phyloP scores from a whole-genome alignment of 1,284 basidiomycete genomes.

The Naganishia sp. region DNA sequence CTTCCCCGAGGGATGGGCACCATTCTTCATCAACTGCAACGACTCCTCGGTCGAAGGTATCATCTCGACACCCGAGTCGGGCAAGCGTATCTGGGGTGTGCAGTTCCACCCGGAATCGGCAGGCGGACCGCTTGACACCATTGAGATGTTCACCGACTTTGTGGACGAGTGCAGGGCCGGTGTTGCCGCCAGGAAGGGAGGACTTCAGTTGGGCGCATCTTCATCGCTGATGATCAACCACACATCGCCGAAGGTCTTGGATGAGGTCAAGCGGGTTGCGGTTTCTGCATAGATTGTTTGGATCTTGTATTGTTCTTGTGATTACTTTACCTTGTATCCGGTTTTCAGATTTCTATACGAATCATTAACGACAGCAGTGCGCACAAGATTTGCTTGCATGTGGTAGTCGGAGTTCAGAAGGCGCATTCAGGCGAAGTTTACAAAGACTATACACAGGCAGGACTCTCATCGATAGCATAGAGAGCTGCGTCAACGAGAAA shows the following conservation, averaged over 20 bases:
- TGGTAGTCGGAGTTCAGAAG: too few relatives aligned
- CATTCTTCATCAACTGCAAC: slow-evolving; percentile 97
- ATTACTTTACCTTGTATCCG: neutral
- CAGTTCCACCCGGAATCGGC: slow-evolving; percentile 96
- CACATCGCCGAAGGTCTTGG: slow-evolving; percentile 21
- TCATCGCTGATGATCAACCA: slow-evolving; percentile 34
- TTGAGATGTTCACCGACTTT: slow-evolving; percentile 95
- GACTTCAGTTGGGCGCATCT: slow-evolving; percentile 10
- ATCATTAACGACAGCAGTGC: neutral
- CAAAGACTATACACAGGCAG: too few relatives aligned
- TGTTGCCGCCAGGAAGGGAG: slow-evolving; percentile 19
- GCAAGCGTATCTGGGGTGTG: slow-evolving; percentile 89
- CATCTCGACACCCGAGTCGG: slow-evolving; percentile 82
- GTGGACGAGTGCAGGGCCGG: slow-evolving; percentile 67
- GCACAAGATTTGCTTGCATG: neutral
- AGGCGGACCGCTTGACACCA: slow-evolving; percentile 88
- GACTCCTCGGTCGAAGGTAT: slow-evolving; percentile 94
- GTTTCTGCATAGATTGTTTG: slow-evolving; percentile 23
- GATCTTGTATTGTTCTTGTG: neutral
- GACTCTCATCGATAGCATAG: too few relatives aligned
- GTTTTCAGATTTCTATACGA: neutral
- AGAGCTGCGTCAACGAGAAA: too few relatives aligned
- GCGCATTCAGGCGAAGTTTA: too few relatives aligned
- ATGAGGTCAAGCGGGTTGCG: slow-evolving; percentile 33
- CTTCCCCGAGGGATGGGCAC: slow-evolving; percentile 92